Conservation (phyloP, 352 stramenopile species). For the Phytophthora macrochlamydospora region DNA sequence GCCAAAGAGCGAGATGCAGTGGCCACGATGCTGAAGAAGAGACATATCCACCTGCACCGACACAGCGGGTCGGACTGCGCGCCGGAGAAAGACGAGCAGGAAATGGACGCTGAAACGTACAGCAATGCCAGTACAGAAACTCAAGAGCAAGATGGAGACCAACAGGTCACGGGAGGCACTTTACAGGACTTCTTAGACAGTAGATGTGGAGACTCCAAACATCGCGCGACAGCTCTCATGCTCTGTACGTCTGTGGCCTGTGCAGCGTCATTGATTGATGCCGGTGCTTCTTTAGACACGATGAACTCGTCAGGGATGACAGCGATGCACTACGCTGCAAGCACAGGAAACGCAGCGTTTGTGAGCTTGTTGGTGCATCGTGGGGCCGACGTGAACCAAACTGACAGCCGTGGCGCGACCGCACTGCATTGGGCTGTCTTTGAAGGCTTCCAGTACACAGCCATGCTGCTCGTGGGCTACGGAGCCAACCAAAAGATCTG, state of each 20-base stretch:
- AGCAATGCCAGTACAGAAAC: conserved; percentile 33
- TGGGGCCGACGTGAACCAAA: conserved; percentile 74
- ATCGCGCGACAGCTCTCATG: conserved; percentile 77
- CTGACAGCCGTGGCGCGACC: conserved; percentile 69
- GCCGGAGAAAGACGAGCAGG: conserved; percentile 18
- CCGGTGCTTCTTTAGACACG: conserved; percentile 50
- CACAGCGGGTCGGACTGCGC: conserved; percentile 9
- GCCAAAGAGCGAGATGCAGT: conserved; percentile 8
- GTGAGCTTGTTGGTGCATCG: conserved; percentile 68
- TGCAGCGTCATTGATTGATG: conserved; percentile 56
- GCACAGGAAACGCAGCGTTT: conserved; percentile 75
- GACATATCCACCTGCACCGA: conserved; percentile 16
- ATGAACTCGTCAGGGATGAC: conserved; percentile 83
- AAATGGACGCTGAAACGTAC: conserved; percentile 22
- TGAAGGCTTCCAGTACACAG: conserved; percentile 87
- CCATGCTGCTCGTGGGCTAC: conserved; percentile 82
- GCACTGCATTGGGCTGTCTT: conserved; percentile 85
- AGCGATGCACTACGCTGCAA: conserved; percentile 81
- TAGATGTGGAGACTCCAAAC: conserved; percentile 67
- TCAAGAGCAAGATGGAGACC: conserved; percentile 26
- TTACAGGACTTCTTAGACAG: conserved; percentile 60
- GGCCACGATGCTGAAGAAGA: conserved; percentile 14
- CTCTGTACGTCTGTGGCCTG: conserved; percentile 74
- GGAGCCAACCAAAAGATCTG: conserved; percentile 82
- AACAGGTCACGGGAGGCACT: conserved; percentile 16